phyloP scores from a whole-genome alignment of 805 yeast genomes.

The Brettanomyces nanus region DNA sequence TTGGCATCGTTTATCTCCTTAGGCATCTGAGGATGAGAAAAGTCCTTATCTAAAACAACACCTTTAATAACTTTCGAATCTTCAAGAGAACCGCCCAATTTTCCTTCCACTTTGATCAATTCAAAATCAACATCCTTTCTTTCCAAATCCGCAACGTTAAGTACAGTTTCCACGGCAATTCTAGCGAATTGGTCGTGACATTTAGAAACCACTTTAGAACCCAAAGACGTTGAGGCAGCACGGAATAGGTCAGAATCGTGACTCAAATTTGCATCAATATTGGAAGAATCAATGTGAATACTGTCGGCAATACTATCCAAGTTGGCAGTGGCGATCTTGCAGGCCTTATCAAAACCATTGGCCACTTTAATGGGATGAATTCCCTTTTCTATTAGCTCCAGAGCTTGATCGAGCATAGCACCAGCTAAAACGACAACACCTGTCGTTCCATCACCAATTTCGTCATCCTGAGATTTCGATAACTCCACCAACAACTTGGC shows the following conservation, averaged over 20 bases:
- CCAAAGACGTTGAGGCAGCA: constrained; percentile 92
- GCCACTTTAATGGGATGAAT: constrained; percentile 96
- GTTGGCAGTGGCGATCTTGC: constrained; percentile 76
- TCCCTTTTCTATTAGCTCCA: constrained; percentile 90
- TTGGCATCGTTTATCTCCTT: constrained; percentile 70
- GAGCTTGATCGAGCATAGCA: constrained; percentile 88
- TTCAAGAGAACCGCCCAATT: constrained; percentile 88
- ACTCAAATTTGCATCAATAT: constrained; percentile 21
- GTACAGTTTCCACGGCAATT: constrained; percentile 95
- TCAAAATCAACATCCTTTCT: constrained; percentile 97
- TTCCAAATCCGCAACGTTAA: constrained; percentile 83
- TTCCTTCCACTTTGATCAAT: constrained; percentile 89
- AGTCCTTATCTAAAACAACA: constrained; percentile 90
- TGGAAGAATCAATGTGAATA: constrained; percentile 23
- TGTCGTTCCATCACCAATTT: constrained; percentile 98
- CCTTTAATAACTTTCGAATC: constrained; percentile 85
- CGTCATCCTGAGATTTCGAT: constrained; percentile 93
- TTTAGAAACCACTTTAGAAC: constrained; percentile 92
- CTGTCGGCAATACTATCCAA: constrained; percentile 56
- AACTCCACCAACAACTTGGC: constrained; percentile 93
- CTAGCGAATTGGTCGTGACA: constrained; percentile 88
- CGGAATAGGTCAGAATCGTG: constrained; percentile 56
- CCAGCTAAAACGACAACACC: constrained; percentile 97
- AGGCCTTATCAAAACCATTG: constrained; percentile 95
- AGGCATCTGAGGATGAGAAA: constrained; percentile 98